These are phyloP conservation scores for Pulveroboletus frians DNA, from an alignment of 768 basidiomycete genomes.

Conservation along the genomic window DNA sequence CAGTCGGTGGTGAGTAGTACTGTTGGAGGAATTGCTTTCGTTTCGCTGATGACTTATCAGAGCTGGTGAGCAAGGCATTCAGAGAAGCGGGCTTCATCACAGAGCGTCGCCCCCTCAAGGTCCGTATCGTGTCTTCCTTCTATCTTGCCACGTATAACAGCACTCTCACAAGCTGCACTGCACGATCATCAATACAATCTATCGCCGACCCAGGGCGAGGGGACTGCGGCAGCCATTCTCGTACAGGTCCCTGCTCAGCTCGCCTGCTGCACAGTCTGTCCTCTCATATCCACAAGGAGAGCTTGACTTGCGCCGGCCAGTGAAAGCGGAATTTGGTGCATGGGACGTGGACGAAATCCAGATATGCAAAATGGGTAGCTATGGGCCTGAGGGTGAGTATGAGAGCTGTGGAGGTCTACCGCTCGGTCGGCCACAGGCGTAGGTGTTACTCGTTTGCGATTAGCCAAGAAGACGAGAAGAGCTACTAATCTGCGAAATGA, in stretches of 20 bases:
- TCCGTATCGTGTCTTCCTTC: conserved; percentile 15
- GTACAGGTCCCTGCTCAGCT: conserved; percentile 33
- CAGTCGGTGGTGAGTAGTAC: conserved; percentile 33
- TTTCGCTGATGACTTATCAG: conserved; percentile 25
- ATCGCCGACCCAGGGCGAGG: conserved; percentile 34
- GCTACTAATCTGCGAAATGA: too few species aligned
- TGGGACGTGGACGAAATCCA: conserved; percentile 55
- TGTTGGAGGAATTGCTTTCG: not conserved
- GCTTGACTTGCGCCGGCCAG: conserved; percentile 16
- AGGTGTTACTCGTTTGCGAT: not conserved
- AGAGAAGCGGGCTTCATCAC: conserved; percentile 38
- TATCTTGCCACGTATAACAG: not conserved
- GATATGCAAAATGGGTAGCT: conserved; percentile 69
- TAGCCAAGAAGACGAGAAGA: not conserved
- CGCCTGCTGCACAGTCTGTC: conserved; percentile 15
- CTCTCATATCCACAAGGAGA: not conserved
- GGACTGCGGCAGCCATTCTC: conserved; percentile 39
- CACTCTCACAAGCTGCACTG: conserved; percentile 38
- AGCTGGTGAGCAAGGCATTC: conserved; percentile 39
- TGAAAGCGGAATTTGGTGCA: conserved; percentile 44
- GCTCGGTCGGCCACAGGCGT: not conserved
- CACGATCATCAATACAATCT: conserved; percentile 45
- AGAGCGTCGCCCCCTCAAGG: conserved; percentile 49
- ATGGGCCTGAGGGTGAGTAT: conserved; percentile 59
- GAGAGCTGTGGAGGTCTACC: conserved; percentile 36